Percentiles rank a stretch among this genome's conserved stretches.
These are phyloP conservation scores for Paraurostyla sp. DNA, from an alignment of 73 alveolate genomes.

Conservation along the genomic window DNA sequence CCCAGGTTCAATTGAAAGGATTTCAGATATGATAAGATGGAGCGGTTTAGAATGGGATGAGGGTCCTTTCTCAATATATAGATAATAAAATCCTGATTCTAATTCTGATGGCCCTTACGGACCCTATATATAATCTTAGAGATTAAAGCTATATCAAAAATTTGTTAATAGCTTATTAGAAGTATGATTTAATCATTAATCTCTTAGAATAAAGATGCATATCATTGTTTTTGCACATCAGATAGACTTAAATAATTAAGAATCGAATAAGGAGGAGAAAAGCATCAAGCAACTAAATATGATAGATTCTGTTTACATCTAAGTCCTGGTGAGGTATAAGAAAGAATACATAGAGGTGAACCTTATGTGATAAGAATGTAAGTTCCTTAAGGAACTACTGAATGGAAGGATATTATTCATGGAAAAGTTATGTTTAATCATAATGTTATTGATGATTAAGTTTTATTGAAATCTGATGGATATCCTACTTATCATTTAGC, in stretches of 20 bases:
- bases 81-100: not conserved
- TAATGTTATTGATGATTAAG: conserved; percentile 74
- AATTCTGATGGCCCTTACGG: conserved; percentile 73
- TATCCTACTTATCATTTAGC: conserved; percentile 86
- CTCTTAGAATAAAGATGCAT: conserved; percentile 74
- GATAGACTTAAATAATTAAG: conserved; percentile 70
- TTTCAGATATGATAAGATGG: conserved; percentile 63
- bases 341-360: conserved; percentile 62
- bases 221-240: conserved; percentile 77
- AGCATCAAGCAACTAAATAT: conserved; percentile 63
- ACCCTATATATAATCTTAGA: conserved; percentile 75
- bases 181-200: not conserved
- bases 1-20: conserved; percentile 70
- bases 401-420: conserved; percentile 74
- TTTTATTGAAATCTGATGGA: conserved; percentile 77
- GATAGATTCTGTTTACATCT: conserved; percentile 76
- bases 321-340: conserved; percentile 52
- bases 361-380: conserved; percentile 71
- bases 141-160: conserved; percentile 59
- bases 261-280: conserved; percentile 63
- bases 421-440: conserved; percentile 79
- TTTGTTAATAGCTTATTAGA: conserved; percentile 67
- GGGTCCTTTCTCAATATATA: conserved; percentile 67
- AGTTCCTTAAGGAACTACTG: conserved; percentile 73
- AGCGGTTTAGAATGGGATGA: conserved; percentile 80